Percentiles rank a stretch among this genome's conserved stretches.
These are phyloP conservation scores for Trichoderma asperellum DNA, from an alignment of 2,329 filamentous ascomycete species.

Conservation along the genomic window DNA sequence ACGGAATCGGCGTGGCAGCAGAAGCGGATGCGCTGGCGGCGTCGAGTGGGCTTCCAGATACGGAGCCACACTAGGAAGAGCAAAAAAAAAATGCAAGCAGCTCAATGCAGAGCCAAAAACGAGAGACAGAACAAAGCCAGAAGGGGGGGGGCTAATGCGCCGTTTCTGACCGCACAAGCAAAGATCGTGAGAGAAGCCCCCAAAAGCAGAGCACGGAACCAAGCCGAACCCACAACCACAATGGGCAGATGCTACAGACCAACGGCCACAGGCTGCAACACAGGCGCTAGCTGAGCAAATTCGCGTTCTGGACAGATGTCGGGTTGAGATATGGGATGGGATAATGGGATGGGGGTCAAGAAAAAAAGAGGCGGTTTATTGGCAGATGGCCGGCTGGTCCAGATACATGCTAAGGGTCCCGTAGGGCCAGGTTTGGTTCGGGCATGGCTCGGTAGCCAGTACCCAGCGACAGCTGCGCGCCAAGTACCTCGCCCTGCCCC, in stretches of 20 bases:
- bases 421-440: conserved; percentile 22
- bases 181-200: conserved; percentile 13
- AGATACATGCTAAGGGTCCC: conserved; percentile 21
- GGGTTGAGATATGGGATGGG: conserved; percentile 18
- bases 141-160: conserved; percentile 12
- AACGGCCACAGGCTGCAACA: conserved; percentile 10
- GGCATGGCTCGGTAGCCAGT: conserved; percentile 4
- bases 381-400: conserved; percentile 4
- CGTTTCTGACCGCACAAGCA: conserved; percentile 15
- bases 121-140: conserved; percentile 11
- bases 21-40: conserved; percentile 23
- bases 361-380: conserved; percentile 23
- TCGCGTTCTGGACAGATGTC: conserved; percentile 27
- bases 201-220: conserved; percentile 16
- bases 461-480: conserved; percentile 10
- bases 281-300: conserved; percentile 20
- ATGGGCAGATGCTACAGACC: background rate
- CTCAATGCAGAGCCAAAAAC: conserved; percentile 23
- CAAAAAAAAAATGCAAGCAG: conserved; percentile 23
- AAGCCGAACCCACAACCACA: conserved; percentile 8
- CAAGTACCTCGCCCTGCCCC: background rate
- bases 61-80: conserved; percentile 26
- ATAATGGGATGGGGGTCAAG: conserved; percentile 16
- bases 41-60: conserved; percentile 20
- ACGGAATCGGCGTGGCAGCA: conserved; percentile 21